A percentile compares a stretch with the other conserved stretches of the same genome.
phyloP scores from a whole-genome alignment of 1,139 yeast species.

The Candida pseudoviswanathii region DNA sequence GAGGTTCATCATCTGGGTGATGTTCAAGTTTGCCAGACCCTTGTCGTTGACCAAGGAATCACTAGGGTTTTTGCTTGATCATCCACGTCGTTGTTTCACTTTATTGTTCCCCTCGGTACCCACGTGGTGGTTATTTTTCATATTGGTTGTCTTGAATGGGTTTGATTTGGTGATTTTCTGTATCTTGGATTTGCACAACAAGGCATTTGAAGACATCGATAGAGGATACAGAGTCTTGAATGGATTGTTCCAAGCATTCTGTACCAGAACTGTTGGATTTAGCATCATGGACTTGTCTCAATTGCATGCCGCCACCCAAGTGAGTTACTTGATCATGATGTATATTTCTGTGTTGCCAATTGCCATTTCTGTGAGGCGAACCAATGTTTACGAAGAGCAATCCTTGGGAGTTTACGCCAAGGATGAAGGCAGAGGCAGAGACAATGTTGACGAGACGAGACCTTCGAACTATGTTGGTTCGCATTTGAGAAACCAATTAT shows the following conservation, averaged over 20 bases:
- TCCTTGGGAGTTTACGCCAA: constrained; percentile 80
- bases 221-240: constrained; percentile 71
- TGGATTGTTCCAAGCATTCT: constrained; percentile 88
- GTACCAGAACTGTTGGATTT: constrained; percentile 95
- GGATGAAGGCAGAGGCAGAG: constrained; percentile 31
- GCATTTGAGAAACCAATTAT: constrained; percentile 87
- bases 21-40: constrained; percentile 68
- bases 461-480: constrained; percentile 74
- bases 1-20: constrained; percentile 78
- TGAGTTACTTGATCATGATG: constrained; percentile 96
- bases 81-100: constrained; percentile 96
- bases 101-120: constrained; percentile 88
- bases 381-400: constrained; percentile 97
- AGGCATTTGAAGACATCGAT: constrained; percentile 50
- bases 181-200: constrained; percentile 67
- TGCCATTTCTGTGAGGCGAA: constrained; percentile 93
- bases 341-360: constrained; percentile 94
- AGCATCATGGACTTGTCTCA: constrained; percentile 65
- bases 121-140: constrained; percentile 90
- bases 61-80: constrained; percentile 83
- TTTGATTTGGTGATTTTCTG: constrained; percentile 80
- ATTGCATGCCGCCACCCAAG: constrained; percentile 90
- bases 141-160: constrained; percentile 69
- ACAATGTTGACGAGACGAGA: constrained; percentile 26
- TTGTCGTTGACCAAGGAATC: constrained; percentile 72